These are phyloP conservation scores for Podospora conica DNA, from an alignment of 495 filamentous ascomycete genomes.

Conservation along the genomic window DNA sequence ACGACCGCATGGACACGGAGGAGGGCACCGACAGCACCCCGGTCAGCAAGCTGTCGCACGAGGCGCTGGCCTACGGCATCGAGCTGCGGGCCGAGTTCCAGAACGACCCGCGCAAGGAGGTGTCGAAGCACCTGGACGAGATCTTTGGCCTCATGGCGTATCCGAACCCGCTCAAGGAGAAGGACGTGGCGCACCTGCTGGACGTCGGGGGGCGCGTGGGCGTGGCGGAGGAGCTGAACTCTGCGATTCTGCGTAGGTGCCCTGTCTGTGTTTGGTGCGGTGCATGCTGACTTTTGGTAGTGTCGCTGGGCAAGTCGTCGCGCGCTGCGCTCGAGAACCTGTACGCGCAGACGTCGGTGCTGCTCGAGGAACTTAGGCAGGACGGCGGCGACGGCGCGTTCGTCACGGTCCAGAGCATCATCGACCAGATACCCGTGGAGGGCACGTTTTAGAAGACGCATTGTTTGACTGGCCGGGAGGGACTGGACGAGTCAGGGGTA, in stretches of 20 bases:
- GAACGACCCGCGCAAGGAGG: constrained; percentile 59
- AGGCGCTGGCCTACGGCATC: constrained; percentile 75
- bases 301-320: constrained; percentile 83
- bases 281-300: constrained; percentile 43
- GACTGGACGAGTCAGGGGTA: too few relatives aligned
- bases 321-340: constrained; percentile 80
- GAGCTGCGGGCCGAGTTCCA: constrained; percentile 69
- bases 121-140: constrained; percentile 69
- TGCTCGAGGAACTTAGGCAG: constrained; percentile 75
- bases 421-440: constrained; percentile 37
- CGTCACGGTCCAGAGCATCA: constrained; percentile 70
- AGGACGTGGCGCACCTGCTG: constrained; percentile 71
- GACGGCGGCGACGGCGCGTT: constrained; percentile 83
- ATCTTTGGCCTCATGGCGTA: constrained; percentile 90
- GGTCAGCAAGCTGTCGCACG: constrained; percentile 51
- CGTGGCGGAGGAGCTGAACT: constrained; percentile 92
- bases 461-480: not conserved
- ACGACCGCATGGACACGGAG: constrained; percentile 45
- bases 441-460: constrained; percentile 1
- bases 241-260: constrained; percentile 78
- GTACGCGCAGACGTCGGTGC: constrained; percentile 77
- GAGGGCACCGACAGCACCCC: constrained; percentile 42
- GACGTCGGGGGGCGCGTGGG: constrained; percentile 67
- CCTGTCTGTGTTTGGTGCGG: too few relatives aligned
- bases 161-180: constrained; percentile 65